Conservation (phyloP, 352 stramenopile species). For the Pythium volutum region DNA sequence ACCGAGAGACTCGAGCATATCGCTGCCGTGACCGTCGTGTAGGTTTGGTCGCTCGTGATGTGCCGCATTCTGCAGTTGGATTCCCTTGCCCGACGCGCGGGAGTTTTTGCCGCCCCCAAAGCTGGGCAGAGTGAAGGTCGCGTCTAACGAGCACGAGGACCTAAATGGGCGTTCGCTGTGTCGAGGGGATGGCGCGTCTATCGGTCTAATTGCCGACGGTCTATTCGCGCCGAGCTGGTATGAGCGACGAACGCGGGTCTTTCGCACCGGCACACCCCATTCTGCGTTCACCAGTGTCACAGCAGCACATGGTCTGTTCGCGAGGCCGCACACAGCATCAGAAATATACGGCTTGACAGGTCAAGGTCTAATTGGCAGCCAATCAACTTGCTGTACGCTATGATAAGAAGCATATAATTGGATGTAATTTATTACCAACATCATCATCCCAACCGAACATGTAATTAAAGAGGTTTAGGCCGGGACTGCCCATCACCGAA, state of each 20-base stretch:
- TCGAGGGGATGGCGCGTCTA: neutral
- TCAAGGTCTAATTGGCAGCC: neutral
- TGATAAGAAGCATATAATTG: neutral
- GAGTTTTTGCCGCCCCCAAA: neutral
- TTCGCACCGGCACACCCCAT: neutral
- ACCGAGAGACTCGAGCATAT: constrained; percentile 75
- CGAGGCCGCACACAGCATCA: neutral
- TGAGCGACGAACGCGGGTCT: neutral
- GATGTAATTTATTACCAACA: neutral
- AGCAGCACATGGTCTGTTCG: neutral
- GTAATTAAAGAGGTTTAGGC: neutral
- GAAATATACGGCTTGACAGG: neutral
- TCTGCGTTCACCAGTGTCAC: neutral
- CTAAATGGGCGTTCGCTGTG: neutral
- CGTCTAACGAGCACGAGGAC: neutral
- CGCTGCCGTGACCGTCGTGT: constrained; percentile 39
- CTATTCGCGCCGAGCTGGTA: neutral
- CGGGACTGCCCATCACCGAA: neutral
- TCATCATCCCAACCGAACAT: neutral
- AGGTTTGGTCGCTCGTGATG: constrained; percentile 4
- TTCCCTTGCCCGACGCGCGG: neutral
- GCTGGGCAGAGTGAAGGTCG: constrained; percentile 6
- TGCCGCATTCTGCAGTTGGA: neutral
- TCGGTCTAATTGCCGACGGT: neutral
- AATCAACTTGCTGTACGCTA: neutral